Conservation (phyloP, 2,329 filamentous ascomycete species). For the Penicillium aurantiogriseum region DNA sequence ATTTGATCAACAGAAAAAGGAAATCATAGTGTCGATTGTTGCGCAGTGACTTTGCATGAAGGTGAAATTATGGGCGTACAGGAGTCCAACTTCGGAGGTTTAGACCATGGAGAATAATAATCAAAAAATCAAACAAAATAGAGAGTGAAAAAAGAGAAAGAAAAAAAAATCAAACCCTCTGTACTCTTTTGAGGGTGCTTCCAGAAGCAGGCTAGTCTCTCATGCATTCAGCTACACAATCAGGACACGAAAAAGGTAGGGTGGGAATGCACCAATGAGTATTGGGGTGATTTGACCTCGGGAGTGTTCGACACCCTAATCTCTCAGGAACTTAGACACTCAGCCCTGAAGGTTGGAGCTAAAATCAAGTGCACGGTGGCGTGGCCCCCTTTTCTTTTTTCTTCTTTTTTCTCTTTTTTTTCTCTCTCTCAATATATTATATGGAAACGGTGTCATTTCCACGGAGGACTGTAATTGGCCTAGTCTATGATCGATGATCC, state of each 20-base stretch:
- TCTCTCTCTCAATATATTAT: neutral
- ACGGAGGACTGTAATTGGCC: constrained; percentile 4
- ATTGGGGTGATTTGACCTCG: neutral
- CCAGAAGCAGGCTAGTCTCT: constrained; percentile 21
- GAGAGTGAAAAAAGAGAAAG: neutral
- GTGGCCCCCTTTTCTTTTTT: constrained; percentile 7
- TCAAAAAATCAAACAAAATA: neutral
- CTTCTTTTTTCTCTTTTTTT: neutral
- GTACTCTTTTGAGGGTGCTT: constrained; percentile 11
- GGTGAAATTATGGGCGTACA: constrained; percentile 5
- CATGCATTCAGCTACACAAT: constrained; percentile 3
- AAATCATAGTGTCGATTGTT: constrained; percentile 5
- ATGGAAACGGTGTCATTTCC: constrained; percentile 14
- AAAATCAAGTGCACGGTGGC: constrained; percentile 15
- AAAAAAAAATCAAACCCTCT: neutral
- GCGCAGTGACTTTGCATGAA: constrained; percentile 17
- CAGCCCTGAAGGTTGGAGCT: constrained; percentile 25
- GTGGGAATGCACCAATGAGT: constrained; percentile 1
- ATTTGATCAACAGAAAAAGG: neutral
- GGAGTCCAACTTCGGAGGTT: constrained; percentile 4
- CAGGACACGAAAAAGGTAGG: neutral
- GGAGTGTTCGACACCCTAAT: neutral
- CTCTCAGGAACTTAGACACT: constrained; percentile 6
- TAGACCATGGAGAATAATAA: neutral
- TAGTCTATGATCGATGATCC: constrained; percentile 23